Evolutionary conservation across 164 flowering plant species (phyloP).

Genomic region (Tetracentron sinense): DNA sequence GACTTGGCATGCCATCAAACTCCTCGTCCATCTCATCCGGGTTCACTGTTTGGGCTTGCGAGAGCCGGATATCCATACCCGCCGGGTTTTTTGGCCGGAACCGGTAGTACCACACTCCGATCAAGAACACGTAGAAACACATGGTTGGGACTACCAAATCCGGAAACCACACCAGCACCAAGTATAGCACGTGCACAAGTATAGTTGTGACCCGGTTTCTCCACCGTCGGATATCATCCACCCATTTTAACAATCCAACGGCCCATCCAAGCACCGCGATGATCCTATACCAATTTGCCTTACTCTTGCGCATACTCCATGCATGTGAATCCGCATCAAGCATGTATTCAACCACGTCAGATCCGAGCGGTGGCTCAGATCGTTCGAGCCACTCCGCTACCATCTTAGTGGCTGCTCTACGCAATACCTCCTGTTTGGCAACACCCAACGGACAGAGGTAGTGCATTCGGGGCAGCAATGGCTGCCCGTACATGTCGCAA

Average conservation of each 20-base stretch:
- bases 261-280: conserved; percentile 79
- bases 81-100: conserved; percentile 81
- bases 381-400: conserved; percentile 78
- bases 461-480: conserved; percentile 86
- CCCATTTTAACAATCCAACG: conserved; percentile 71
- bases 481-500: conserved; percentile 70
- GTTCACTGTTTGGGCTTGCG: conserved; percentile 73
- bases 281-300: conserved; percentile 91
- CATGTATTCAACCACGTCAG: conserved; percentile 90
- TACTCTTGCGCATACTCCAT: conserved; percentile 94
- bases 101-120: conserved; percentile 90
- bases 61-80: conserved; percentile 76
- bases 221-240: conserved; percentile 77
- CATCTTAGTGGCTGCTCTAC: conserved; percentile 68
- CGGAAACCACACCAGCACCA: conserved; percentile 98
- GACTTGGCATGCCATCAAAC: conserved; percentile 71
- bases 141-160: conserved; percentile 88
- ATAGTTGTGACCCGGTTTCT: conserved; percentile 71
- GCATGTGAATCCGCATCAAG: conserved; percentile 82
- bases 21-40: conserved; percentile 95
- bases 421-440: conserved; percentile 83
- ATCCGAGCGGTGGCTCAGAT: conserved; percentile 86
- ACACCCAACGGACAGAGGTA: conserved; percentile 86
- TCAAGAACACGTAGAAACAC: conserved; percentile 60
- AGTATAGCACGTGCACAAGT: conserved; percentile 68